Conservation (phyloP, 2,329 filamentous ascomycete genomes). For the Neofusicoccum sp. region DNA sequence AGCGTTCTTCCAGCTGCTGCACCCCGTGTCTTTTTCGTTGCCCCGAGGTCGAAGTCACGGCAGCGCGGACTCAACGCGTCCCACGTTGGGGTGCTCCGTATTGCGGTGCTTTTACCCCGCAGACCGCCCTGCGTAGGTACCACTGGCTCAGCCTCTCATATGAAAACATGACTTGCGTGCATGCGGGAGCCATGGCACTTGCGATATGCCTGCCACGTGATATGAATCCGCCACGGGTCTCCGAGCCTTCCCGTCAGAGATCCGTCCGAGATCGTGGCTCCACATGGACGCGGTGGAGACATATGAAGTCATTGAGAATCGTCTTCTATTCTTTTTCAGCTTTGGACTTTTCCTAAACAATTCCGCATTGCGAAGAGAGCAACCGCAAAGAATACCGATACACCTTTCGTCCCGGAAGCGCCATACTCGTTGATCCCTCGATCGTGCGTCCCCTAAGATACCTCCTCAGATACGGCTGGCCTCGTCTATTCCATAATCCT, state of each 20-base stretch:
- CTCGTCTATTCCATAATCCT: background rate
- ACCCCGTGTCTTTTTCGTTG: slow-evolving; percentile 7
- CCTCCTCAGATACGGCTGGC: background rate
- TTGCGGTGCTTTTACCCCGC: slow-evolving; percentile 1
- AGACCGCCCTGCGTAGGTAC: background rate
- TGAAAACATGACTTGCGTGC: background rate
- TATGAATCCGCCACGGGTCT: background rate
- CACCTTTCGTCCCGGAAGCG: background rate
- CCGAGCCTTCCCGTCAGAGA: background rate
- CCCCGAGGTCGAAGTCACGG: background rate
- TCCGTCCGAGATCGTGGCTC: background rate
- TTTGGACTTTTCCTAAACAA: background rate
- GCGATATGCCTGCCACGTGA: background rate
- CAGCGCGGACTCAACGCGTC: background rate
- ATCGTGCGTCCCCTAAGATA: background rate
- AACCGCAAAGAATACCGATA: background rate
- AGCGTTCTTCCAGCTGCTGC: slow-evolving; percentile 5
- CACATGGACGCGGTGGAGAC: background rate
- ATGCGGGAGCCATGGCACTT: too few species aligned
- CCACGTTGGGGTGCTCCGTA: background rate
- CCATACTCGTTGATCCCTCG: background rate
- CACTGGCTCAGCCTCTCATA: background rate
- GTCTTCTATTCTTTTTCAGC: background rate
- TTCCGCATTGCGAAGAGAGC: background rate
- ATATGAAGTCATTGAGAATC: background rate